phyloP scores from a whole-genome alignment of 768 basidiomycete species.

The Phlebiopsis flavidoalba region DNA sequence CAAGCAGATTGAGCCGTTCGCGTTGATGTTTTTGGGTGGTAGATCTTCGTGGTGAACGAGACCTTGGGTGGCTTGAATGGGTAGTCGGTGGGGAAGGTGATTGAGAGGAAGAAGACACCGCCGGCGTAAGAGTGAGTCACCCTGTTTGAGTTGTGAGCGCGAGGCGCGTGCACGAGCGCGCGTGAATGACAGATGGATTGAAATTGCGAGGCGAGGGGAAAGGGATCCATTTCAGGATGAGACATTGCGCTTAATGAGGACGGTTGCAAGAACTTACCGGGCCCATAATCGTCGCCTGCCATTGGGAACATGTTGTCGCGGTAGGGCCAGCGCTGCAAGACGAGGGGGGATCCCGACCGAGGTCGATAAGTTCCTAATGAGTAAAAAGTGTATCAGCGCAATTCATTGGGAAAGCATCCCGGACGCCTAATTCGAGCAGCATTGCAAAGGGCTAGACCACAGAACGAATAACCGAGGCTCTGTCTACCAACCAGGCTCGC shows the following conservation, averaged over 20 bases:
- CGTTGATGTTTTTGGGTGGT: constrained; percentile 99
- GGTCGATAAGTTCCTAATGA: constrained; percentile 93
- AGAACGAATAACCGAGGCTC: background rate
- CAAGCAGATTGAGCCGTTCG: constrained; percentile 97
- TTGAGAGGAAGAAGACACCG: constrained; percentile 97
- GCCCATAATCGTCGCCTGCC: constrained; percentile 99
- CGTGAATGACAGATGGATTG: background rate
- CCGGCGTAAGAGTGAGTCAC: constrained; percentile 98
- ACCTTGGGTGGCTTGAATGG: constrained; percentile 99
- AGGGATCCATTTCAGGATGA: background rate
- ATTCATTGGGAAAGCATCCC: background rate
- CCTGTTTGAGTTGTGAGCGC: constrained; percentile 41
- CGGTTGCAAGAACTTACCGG: constrained; percentile 57
- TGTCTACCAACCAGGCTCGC: background rate
- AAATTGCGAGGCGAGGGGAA: background rate
- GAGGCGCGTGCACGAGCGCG: constrained; percentile 13
- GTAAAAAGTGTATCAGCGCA: constrained; percentile 8
- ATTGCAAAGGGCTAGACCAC: background rate
- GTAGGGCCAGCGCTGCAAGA: constrained; percentile 99
- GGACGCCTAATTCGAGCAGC: background rate
- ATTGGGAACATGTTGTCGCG: constrained; percentile 97
- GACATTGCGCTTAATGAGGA: background rate
- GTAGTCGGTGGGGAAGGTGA: constrained; percentile 95
- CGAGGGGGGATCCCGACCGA: constrained; percentile 98
- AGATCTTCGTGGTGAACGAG: constrained; percentile 99